Conservation (phyloP, 2,329 filamentous ascomycete genomes). For the Ramularia endophylla region DNA sequence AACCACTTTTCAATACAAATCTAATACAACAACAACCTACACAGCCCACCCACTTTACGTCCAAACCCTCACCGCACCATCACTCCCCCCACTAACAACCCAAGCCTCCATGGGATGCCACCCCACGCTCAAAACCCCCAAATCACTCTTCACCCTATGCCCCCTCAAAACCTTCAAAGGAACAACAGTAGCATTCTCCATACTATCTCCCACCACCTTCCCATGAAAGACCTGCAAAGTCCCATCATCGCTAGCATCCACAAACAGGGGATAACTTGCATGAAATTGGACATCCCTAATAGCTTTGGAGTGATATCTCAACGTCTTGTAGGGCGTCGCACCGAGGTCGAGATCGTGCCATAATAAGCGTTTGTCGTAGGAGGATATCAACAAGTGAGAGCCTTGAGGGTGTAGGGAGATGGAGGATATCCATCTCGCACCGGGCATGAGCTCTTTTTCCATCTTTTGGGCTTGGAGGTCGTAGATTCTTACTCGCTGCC, state of each 20-base stretch:
- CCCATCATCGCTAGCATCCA: slow-evolving; percentile 91
- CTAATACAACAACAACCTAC: too few species aligned
- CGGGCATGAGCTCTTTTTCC: slow-evolving; percentile 87
- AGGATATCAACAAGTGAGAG: slow-evolving; percentile 89
- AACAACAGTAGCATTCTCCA: slow-evolving; percentile 95
- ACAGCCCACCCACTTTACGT: slow-evolving; percentile 31
- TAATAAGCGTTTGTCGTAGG: slow-evolving; percentile 85
- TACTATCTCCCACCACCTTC: slow-evolving; percentile 86
- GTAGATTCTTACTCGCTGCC: slow-evolving; percentile 88
- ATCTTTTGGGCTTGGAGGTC: slow-evolving; percentile 88
- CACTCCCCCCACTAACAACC: slow-evolving; percentile 89
- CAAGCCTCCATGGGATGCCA: slow-evolving; percentile 95
- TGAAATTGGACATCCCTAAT: slow-evolving; percentile 89
- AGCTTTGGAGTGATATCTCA: slow-evolving; percentile 89
- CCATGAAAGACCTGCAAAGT: slow-evolving; percentile 95
- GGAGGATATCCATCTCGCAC: slow-evolving; percentile 88
- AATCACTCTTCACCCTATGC: slow-evolving; percentile 75
- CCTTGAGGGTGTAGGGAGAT: slow-evolving; percentile 91
- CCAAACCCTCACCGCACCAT: slow-evolving; percentile 90
- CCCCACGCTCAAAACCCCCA: slow-evolving; percentile 89
- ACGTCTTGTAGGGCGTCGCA: slow-evolving; percentile 86
- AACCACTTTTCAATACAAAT: too few species aligned
- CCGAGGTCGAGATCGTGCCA: slow-evolving; percentile 98
- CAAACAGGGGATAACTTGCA: slow-evolving; percentile 72
- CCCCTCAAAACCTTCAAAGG: slow-evolving; percentile 90